These are phyloP conservation scores for Salix viminalis DNA, from an alignment of 345 rosid genomes.

Conservation along the genomic window DNA sequence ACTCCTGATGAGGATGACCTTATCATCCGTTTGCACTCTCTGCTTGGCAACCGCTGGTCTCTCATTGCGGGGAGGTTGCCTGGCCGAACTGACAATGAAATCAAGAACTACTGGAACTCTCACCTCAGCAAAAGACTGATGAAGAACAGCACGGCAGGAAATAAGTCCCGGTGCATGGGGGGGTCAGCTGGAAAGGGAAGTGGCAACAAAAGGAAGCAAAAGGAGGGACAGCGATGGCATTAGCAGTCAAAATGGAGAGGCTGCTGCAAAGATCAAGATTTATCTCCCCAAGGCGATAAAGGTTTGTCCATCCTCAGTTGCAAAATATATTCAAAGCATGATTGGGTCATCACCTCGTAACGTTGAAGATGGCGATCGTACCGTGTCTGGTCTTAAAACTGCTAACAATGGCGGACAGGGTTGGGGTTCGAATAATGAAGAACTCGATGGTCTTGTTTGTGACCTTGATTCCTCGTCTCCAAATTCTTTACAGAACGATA, in stretches of 20 bases:
- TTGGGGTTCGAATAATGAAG: not conserved
- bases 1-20: conserved; percentile 49
- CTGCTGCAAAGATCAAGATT: conserved; percentile 12
- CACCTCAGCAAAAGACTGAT: conserved; percentile 30
- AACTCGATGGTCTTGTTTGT: not conserved
- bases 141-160: not conserved
- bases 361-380: not conserved
- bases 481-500: not conserved
- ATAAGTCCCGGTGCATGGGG: not conserved
- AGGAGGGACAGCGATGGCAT: not conserved
- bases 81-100: conserved; percentile 51
- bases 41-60: conserved; percentile 49
- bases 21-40: conserved; percentile 40
- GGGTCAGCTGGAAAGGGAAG: not conserved
- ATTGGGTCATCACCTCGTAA: not conserved
- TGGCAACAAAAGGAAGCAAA: not conserved
- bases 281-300: conserved; percentile 31
- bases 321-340: conserved; percentile 1
- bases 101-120: conserved; percentile 49
- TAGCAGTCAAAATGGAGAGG: not conserved
- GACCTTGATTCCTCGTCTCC: not conserved
- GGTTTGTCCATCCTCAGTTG: conserved; percentile 17
- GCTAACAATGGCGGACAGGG: not conserved
- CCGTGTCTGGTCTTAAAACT: not conserved
- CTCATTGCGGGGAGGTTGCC: conserved; percentile 41